Conservation (phyloP, 768 basidiomycete genomes). For the Mycena floridula region DNA sequence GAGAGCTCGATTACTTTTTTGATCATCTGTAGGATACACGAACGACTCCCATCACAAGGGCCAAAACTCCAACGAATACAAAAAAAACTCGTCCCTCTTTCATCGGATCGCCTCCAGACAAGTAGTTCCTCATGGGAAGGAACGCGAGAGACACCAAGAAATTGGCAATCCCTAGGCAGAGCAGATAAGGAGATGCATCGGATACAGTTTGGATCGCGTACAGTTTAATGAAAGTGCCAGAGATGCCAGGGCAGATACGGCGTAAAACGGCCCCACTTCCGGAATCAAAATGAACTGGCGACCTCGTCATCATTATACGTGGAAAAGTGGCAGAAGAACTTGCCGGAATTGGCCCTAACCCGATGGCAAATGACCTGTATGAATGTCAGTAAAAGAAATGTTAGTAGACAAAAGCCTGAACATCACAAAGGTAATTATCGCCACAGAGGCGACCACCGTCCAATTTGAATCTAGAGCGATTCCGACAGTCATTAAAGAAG, state of each 20-base stretch:
- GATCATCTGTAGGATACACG: neutral
- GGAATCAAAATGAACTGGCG: conserved; percentile 89
- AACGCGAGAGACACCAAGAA: conserved; percentile 83
- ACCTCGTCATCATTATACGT: too few relatives aligned
- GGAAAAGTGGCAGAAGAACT: too few relatives aligned
- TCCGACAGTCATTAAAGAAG: conserved; percentile 64
- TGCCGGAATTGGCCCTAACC: conserved; percentile 91
- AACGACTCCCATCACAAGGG: conserved; percentile 8
- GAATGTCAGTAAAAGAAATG: conserved; percentile 4
- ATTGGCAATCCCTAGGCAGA: conserved; percentile 66
- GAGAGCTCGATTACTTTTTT: too few relatives aligned
- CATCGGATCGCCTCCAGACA: conserved; percentile 51
- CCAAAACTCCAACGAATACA: conserved; percentile 62
- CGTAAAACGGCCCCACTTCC: conserved; percentile 47
- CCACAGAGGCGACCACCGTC: conserved; percentile 59
- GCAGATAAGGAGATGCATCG: conserved; percentile 6
- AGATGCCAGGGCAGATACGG: conserved; percentile 77
- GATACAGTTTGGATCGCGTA: conserved; percentile 22
- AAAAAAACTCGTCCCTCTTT: conserved; percentile 90
- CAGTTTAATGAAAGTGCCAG: conserved; percentile 70
- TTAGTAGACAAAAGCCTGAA: conserved; percentile 25
- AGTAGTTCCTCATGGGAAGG: conserved; percentile 71
- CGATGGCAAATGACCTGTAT: conserved; percentile 77
- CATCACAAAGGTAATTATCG: conserved; percentile 80
- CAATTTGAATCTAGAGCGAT: conserved; percentile 60